phyloP scores from a whole-genome alignment of 495 filamentous ascomycete species.

The Trichoderma asperelloides region DNA sequence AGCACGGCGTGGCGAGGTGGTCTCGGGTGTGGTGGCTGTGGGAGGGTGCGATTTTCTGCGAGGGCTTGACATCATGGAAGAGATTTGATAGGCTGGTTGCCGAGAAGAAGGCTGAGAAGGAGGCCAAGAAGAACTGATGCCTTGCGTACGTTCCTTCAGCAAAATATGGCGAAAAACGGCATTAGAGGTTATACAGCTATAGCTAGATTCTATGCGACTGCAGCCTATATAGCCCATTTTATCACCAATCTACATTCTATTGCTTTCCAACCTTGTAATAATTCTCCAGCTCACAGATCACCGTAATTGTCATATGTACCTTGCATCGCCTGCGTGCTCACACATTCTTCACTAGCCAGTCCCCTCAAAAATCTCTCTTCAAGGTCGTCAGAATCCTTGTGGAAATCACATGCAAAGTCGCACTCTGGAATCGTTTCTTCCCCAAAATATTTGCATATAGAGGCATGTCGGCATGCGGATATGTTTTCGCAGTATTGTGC shows the following conservation, averaged over 20 bases:
- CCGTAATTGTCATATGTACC: slow-evolving; percentile 43
- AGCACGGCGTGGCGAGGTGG: slow-evolving; percentile 23
- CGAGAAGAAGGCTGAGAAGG: slow-evolving; percentile 17
- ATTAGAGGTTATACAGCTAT: not conserved
- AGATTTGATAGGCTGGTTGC: slow-evolving; percentile 32
- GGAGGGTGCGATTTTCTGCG: slow-evolving; percentile 28
- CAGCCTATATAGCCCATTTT: not conserved
- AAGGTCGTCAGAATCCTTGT: slow-evolving; percentile 62
- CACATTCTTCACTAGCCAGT: slow-evolving; percentile 63
- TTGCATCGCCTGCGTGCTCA: slow-evolving; percentile 59
- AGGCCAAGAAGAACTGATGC: slow-evolving; percentile 18
- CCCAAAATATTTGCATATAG: slow-evolving; percentile 76
- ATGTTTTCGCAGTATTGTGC: slow-evolving; percentile 76
- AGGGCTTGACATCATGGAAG: slow-evolving; percentile 29
- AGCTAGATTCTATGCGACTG: not conserved
- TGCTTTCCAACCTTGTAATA: not conserved
- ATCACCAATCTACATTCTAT: not conserved
- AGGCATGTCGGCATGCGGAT: slow-evolving; percentile 59
- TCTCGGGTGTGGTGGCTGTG: slow-evolving; percentile 29
- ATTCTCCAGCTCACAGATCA: not conserved
- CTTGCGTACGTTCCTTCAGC: not conserved
- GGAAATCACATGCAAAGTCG: slow-evolving; percentile 82
- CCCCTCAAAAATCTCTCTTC: slow-evolving; percentile 52
- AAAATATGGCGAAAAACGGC: not conserved
- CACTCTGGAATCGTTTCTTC: slow-evolving; percentile 56